Evolutionary conservation across 495 filamentous ascomycete genomes (phyloP).

Genomic region (Penicillium canariense): DNA sequence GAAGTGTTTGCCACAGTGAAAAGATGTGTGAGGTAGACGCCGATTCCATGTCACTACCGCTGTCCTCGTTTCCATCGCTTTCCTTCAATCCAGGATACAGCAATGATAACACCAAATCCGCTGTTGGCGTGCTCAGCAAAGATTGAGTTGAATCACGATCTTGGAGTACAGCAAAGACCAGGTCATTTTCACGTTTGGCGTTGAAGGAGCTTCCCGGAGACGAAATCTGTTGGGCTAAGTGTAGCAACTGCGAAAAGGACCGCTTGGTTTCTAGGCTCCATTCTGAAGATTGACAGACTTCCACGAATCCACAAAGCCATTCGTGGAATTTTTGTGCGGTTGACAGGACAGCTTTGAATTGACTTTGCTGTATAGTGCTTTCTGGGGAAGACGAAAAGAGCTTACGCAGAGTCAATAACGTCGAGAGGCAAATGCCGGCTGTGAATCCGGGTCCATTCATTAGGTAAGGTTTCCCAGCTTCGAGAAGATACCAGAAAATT

Average conservation of each 20-base stretch:
- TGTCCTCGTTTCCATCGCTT: conserved; percentile 52
- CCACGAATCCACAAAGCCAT: conserved; percentile 68
- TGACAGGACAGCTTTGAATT: conserved; percentile 65
- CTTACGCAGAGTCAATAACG: conserved; percentile 68
- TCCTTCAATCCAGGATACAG: conserved; percentile 69
- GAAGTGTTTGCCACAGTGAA: conserved; percentile 72
- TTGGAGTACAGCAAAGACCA: conserved; percentile 71
- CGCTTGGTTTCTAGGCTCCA: conserved; percentile 44
- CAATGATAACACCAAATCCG: conserved; percentile 68
- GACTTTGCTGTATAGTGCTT: conserved; percentile 71
- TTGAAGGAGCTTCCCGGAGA: conserved; percentile 57
- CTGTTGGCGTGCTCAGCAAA: conserved; percentile 65
- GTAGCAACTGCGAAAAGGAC: conserved; percentile 62
- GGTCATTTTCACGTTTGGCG: conserved; percentile 64
- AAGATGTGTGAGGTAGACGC: conserved; percentile 58
- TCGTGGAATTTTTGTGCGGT: conserved; percentile 65
- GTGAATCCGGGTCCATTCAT: conserved; percentile 66
- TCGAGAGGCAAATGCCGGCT: conserved; percentile 71
- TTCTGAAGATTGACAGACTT: conserved; percentile 49
- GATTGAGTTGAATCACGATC: conserved; percentile 60
- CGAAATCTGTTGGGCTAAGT: conserved; percentile 58
- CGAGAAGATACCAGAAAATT: conserved; percentile 80
- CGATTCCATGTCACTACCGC: conserved; percentile 61
- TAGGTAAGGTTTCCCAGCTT: conserved; percentile 64
- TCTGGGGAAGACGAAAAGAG: conserved; percentile 66